phyloP scores from a whole-genome alignment of 2,329 filamentous ascomycete genomes.

The Hymenoscyphus linearis region DNA sequence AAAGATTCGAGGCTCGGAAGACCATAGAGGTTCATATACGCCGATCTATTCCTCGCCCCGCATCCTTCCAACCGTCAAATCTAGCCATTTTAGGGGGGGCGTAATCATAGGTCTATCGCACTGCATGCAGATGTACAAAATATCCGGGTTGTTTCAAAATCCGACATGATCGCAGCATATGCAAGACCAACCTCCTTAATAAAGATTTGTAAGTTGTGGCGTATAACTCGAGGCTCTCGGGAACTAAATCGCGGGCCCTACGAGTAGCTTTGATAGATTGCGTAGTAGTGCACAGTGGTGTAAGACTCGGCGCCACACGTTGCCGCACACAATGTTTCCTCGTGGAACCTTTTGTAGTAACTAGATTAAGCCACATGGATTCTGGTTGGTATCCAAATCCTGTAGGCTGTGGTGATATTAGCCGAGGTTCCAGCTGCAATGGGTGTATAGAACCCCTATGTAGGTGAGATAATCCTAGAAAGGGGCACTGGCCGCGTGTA shows the following conservation, averaged over 20 bases:
- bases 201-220: not conserved
- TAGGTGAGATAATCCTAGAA: not conserved
- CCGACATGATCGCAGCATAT: constrained; percentile 5
- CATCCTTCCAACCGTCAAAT: not conserved
- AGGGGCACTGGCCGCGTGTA: not conserved
- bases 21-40: not conserved
- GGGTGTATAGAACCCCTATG: not conserved
- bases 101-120: not conserved
- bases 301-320: not conserved
- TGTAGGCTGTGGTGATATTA: not conserved
- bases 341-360: not conserved
- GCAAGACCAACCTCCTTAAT: not conserved
- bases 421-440: not conserved
- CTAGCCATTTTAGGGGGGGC: not conserved
- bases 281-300: not conserved
- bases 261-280: not conserved
- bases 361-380: not conserved
- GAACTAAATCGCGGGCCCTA: not conserved
- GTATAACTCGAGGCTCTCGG: not conserved
- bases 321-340: not conserved
- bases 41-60: not conserved
- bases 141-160: constrained; percentile 1
- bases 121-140: not conserved
- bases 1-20: not conserved
- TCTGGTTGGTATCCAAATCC: not conserved